phyloP scores from a whole-genome alignment of 148 eudicot species.

The Rhododendron kiyosumense region DNA sequence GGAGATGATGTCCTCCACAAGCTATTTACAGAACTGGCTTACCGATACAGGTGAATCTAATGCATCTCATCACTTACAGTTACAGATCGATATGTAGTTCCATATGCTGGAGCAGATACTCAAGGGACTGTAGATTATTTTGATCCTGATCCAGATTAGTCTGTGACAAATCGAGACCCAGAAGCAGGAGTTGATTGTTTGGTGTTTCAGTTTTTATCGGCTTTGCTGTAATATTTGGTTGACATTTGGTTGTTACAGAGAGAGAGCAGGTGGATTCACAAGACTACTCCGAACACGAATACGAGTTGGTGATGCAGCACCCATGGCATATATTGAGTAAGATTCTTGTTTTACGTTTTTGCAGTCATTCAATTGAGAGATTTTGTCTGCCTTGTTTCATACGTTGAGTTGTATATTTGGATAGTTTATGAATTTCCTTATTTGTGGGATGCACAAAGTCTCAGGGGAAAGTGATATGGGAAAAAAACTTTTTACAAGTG shows the following conservation, averaged over 20 bases:
- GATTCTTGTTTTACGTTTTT: conserved; percentile 7
- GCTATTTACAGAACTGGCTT: conserved; percentile 85
- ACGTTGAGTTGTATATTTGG: neutral
- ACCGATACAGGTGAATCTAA: conserved; percentile 77
- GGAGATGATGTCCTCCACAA: conserved; percentile 96
- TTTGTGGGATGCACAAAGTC: neutral
- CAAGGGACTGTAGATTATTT: no score
- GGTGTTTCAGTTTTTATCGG: neutral
- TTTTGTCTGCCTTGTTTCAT: neutral
- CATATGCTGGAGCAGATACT: no score
- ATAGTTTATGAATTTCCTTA: neutral
- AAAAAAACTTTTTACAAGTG: neutral
- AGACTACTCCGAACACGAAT: conserved; percentile 88
- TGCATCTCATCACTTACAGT: neutral
- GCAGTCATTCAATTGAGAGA: neutral
- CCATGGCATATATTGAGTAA: conserved; percentile 98
- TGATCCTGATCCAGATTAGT: no score
- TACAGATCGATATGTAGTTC: no score
- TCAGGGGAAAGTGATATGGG: neutral
- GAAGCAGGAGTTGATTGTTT: neutral
- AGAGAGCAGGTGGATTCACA: conserved; percentile 93
- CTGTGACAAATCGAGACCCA: no score
- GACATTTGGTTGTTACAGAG: conserved; percentile 36
- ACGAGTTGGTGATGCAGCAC: conserved; percentile 97
- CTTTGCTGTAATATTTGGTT: neutral